These are phyloP conservation scores for Uncinocarpus reesii DNA, from an alignment of 2,329 filamentous ascomycete species.

Conservation along the genomic window DNA sequence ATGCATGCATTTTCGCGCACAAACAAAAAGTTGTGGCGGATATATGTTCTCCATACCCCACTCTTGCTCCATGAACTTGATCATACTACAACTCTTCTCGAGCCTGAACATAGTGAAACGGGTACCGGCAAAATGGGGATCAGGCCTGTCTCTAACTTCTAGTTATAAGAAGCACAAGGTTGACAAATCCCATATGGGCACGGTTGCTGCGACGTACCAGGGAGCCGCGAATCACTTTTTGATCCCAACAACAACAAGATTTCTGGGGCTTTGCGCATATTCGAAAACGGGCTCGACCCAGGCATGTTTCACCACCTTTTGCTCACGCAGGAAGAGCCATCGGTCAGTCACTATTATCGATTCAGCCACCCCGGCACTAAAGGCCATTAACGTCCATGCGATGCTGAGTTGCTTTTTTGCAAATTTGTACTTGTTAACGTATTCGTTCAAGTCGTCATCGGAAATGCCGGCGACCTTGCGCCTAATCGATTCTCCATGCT, in stretches of 20 bases:
- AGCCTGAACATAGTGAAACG: too few relatives aligned
- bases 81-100: too few relatives aligned
- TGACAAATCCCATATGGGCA: too few relatives aligned
- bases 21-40: too few relatives aligned
- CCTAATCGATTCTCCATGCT: constrained; percentile 51
- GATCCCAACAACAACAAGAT: constrained; percentile 84
- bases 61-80: too few relatives aligned
- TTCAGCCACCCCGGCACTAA: constrained; percentile 80
- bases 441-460: constrained; percentile 63
- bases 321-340: constrained; percentile 77
- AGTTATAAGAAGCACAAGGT: too few relatives aligned
- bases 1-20: too few relatives aligned
- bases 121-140: too few relatives aligned
- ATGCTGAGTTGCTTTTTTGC: constrained; percentile 73
- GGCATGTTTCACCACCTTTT: constrained; percentile 59
- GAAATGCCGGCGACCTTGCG: constrained; percentile 58
- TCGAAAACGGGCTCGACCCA: constrained; percentile 96
- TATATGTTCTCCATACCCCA: too few relatives aligned
- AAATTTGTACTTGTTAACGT: constrained; percentile 54
- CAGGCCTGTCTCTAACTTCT: too few relatives aligned
- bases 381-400: constrained; percentile 93
- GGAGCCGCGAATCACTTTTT: constrained; percentile 46
- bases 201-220: neutral
- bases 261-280: constrained; percentile 73
- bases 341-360: constrained; percentile 82